Base-by-base conservation (phyloP, 2,329 filamentous ascomycete species). In the Nemania abortiva region DNA sequence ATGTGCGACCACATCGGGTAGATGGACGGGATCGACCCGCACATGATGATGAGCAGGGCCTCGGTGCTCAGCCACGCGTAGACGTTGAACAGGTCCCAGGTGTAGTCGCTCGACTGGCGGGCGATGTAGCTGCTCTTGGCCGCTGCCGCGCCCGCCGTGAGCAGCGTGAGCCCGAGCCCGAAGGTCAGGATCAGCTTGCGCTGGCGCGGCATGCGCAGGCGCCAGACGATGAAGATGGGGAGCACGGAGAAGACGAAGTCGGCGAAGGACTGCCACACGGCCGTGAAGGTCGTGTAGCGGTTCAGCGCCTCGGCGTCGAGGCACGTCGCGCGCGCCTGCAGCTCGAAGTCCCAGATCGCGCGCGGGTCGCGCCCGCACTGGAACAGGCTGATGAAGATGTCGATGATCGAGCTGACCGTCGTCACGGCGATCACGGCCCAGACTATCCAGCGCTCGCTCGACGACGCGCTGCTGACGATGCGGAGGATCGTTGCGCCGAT, bases 101-200 rank as follows among this genome's bases (percentile, higher is more conserved):
- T 62, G 22, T 29, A 45, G 29, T 57, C 50, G 39, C n/a, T 24
- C 11, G 47, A 29, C 34, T 57, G 42, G 20, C 7, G 50, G 4
- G 64, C 56, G n/a, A 57, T 39, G 31, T 62, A 66, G 47, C 37
- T 22, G 29, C 55, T 65, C 66, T 68, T 68, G 15, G 42, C 66
- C 9, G 55, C 50, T 9, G 55, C 66, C 13, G 61, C 66, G 1
- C 13, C 66, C 15, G 42, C 61, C 3, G 66, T 68, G 6, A 68
- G 42, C n/a, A 68, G 66, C 6, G 66, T 68, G n/a, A 68, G 66
- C n/a, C 66, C 66, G 29, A 68, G 66, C 45, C 55, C 66, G 55
- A 61, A 11, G 29, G 55, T 68, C 15, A 68, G 62, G 24, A 68
- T 47, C 27, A 65, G n/a, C 20, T 68, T 68, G 7, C 62, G 54